Evolutionary conservation across 306 rosid species (phyloP).

Genomic region (Canavalia gladiata): DNA sequence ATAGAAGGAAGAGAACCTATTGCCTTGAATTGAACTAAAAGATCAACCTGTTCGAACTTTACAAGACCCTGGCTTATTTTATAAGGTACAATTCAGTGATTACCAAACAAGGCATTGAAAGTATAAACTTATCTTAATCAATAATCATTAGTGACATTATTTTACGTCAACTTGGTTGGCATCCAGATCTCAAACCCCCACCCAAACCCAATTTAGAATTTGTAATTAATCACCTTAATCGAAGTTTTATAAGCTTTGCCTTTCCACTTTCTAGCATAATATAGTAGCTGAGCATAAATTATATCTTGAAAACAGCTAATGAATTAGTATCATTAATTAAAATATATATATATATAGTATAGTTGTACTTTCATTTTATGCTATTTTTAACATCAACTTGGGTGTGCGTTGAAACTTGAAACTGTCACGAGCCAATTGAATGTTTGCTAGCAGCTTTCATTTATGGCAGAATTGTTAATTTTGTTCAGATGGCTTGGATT

Average conservation of each 20-base stretch:
- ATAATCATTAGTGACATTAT: slow-evolving; percentile 28
- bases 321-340: neutral
- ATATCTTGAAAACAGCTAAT: neutral
- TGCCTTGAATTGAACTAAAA: slow-evolving; percentile 45
- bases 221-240: slow-evolving; percentile 42
- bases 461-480: slow-evolving; percentile 31
- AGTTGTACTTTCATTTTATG: slow-evolving; percentile 1
- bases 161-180: slow-evolving; percentile 55
- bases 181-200: slow-evolving; percentile 50
- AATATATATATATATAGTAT: neutral
- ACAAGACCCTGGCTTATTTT: slow-evolving; percentile 30
- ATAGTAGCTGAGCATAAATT: slow-evolving; percentile 8
- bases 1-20: slow-evolving; percentile 41
- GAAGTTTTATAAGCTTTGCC: neutral
- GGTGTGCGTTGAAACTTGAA: slow-evolving; percentile 49
- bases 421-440: slow-evolving; percentile 51
- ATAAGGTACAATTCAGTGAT: slow-evolving; percentile 37
- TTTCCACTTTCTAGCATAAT: neutral
- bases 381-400: slow-evolving; percentile 39
- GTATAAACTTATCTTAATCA: slow-evolving; percentile 37
- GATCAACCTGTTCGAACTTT: slow-evolving; percentile 46
- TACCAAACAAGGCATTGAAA: slow-evolving; percentile 49
- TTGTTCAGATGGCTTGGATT: slow-evolving; percentile 23
- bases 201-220: slow-evolving; percentile 44
- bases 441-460: slow-evolving; percentile 45